Percentiles rank a stretch among this genome's conserved stretches.
phyloP scores from a whole-genome alignment of 2,329 filamentous ascomycete genomes.

The Keithomyces neogunnii region DNA sequence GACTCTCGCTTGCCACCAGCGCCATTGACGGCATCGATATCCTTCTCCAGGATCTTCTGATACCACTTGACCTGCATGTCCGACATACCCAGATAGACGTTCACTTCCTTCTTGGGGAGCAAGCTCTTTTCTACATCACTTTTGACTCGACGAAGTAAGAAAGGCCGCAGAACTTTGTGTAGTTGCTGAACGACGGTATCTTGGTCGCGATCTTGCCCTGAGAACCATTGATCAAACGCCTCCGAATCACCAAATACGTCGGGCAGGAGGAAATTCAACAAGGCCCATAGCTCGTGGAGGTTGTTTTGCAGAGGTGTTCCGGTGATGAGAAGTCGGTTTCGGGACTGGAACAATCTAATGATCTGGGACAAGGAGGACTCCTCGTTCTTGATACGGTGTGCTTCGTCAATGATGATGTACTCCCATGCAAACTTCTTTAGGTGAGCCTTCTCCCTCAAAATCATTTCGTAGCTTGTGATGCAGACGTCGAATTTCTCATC shows the following conservation, averaged over 20 bases:
- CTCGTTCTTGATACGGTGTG: conserved; percentile 98
- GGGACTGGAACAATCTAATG: conserved; percentile 90
- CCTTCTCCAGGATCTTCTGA: conserved; percentile 96
- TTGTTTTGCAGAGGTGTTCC: conserved; percentile 98
- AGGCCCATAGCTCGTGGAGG: conserved; percentile 91
- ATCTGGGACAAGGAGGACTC: conserved; percentile 95
- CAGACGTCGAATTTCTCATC: conserved; percentile 97
- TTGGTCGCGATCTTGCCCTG: conserved; percentile 78
- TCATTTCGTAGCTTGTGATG: conserved; percentile 99
- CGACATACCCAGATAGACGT: conserved; percentile 95
- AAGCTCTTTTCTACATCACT: conserved; percentile 97
- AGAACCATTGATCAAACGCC: conserved; percentile 98
- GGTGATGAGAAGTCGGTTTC: conserved; percentile 91
- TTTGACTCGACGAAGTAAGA: conserved; percentile 92
- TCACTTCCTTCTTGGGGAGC: conserved; percentile 93
- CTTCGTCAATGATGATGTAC: conserved; percentile 98
- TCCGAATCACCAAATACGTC: conserved; percentile 96
- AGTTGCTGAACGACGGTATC: conserved; percentile 94
- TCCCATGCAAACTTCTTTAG: conserved; percentile 99
- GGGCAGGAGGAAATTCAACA: conserved; percentile 94
- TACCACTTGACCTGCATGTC: conserved; percentile 99
- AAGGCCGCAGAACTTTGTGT: conserved; percentile 85
- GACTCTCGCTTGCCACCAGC: conserved; percentile 94
- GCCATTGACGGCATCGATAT: conserved; percentile 97
- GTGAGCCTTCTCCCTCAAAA: conserved; percentile 87